phyloP scores from a whole-genome alignment of 495 filamentous ascomycete genomes.

The Tuber umbilicatum region DNA sequence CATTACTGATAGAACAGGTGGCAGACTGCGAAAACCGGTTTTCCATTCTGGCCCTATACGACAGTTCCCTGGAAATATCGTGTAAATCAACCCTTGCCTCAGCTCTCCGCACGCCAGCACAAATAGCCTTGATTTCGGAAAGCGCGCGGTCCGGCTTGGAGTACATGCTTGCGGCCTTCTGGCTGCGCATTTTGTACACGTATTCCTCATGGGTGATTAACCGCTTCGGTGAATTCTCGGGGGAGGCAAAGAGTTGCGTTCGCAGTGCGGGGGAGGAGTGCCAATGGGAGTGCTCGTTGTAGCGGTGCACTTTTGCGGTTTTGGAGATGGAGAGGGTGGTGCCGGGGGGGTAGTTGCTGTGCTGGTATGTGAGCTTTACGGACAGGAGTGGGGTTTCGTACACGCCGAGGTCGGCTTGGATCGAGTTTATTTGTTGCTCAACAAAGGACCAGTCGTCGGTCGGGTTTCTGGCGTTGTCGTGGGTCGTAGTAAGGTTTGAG shows the following conservation, averaged over 20 bases:
- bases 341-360: conserved; percentile 13
- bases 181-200: conserved; percentile 24
- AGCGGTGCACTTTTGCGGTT: conserved; percentile 23
- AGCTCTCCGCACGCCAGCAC: not conserved
- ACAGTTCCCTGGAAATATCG: conserved; percentile 26
- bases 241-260: conserved; percentile 17
- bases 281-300: conserved; percentile 35
- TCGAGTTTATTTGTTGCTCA: conserved; percentile 26
- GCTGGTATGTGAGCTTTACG: conserved; percentile 25
- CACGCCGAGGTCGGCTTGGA: conserved; percentile 35
- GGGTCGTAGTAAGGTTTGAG: not conserved
- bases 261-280: conserved; percentile 23
- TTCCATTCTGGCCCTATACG: conserved; percentile 28
- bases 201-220: conserved; percentile 16
- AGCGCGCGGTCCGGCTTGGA: conserved; percentile 21
- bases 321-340: conserved; percentile 11
- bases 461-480: not conserved
- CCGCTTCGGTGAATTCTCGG: conserved; percentile 14
- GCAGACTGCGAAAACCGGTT: conserved; percentile 4
- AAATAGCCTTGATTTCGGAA: conserved; percentile 21
- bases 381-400: conserved; percentile 29
- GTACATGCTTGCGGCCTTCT: conserved; percentile 32
- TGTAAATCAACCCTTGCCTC: conserved; percentile 3
- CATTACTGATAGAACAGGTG: not conserved
- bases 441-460: conserved; percentile 21